A percentile compares a stretch with the other conserved stretches of the same genome.
phyloP scores from a whole-genome alignment of 768 basidiomycete species.

The Auriscalpium vulgare region DNA sequence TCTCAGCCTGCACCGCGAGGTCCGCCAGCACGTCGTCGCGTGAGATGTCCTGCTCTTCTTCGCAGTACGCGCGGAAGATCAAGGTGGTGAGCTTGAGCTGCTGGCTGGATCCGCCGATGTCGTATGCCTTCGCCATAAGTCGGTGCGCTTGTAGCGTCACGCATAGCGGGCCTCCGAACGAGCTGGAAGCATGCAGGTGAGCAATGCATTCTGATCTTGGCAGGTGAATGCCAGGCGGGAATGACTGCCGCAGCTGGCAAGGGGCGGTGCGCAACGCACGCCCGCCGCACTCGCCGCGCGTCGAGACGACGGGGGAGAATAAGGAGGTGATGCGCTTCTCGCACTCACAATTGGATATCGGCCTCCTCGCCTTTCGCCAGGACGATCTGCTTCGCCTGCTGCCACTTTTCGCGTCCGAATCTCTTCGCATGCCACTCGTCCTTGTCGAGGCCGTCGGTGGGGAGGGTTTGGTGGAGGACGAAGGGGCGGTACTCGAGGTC shows the following conservation, averaged over 20 bases:
- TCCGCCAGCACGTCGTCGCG: conserved; percentile 52
- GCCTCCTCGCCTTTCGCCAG: conserved; percentile 27
- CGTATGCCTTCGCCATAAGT: conserved; percentile 59
- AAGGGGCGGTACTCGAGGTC: conserved; percentile 41
- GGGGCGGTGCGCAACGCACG: background rate
- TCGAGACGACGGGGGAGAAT: background rate
- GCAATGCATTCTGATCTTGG: background rate
- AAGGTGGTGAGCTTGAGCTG: conserved; percentile 50
- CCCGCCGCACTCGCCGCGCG: background rate
- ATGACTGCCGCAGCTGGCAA: background rate
- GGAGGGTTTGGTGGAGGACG: conserved; percentile 32
- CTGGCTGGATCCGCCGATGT: conserved; percentile 48
- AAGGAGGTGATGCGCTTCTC: background rate
- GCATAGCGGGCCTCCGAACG: conserved; percentile 50
- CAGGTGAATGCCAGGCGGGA: background rate
- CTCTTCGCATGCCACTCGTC: conserved; percentile 23
- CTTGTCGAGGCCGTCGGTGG: conserved; percentile 22
- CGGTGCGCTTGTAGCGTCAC: conserved; percentile 69
- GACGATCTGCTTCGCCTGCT: conserved; percentile 25
- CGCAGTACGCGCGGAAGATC: conserved; percentile 61
- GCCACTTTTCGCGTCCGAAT: conserved; percentile 32
- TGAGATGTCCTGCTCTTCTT: conserved; percentile 55
- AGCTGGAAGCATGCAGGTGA: conserved; percentile 26
- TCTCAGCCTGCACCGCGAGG: conserved; percentile 42
- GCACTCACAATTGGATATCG: conserved; percentile 38